Conservation (phyloP, 495 filamentous ascomycete genomes). For the Xylaria scruposa region DNA sequence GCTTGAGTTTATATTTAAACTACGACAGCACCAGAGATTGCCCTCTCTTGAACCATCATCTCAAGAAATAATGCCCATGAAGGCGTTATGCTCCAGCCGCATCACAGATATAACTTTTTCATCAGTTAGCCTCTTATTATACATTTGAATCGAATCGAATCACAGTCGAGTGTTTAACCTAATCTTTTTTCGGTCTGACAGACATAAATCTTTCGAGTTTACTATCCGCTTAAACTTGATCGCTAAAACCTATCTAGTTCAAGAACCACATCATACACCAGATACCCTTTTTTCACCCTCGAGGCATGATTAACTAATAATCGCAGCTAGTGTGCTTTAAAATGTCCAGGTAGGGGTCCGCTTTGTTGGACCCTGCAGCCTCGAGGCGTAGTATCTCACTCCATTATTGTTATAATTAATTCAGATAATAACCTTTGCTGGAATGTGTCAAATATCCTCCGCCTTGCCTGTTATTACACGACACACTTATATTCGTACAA, state of each 20-base stretch:
- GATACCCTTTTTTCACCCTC: background rate
- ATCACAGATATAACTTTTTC: background rate
- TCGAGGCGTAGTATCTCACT: background rate
- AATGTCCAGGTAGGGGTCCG: background rate
- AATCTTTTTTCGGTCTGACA: background rate
- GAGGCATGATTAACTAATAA: background rate
- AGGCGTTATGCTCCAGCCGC: background rate
- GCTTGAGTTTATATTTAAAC: background rate
- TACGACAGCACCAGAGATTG: background rate
- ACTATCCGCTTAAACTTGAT: background rate
- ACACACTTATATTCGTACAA: background rate
- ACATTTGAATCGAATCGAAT: background rate
- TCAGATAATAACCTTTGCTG: background rate
- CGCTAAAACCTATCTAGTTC: background rate
- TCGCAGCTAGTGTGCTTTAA: background rate
- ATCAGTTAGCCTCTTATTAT: background rate
- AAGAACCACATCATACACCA: background rate
- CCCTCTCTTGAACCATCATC: background rate
- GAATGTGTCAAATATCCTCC: background rate
- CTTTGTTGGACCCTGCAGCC: background rate
- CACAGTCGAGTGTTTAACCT: background rate
- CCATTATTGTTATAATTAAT: background rate
- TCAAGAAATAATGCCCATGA: background rate
- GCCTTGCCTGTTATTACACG: background rate
- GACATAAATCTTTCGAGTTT: background rate